Evolutionary conservation across 345 rosid species (phyloP).

Genomic region (Aquilaria malaccensis): DNA sequence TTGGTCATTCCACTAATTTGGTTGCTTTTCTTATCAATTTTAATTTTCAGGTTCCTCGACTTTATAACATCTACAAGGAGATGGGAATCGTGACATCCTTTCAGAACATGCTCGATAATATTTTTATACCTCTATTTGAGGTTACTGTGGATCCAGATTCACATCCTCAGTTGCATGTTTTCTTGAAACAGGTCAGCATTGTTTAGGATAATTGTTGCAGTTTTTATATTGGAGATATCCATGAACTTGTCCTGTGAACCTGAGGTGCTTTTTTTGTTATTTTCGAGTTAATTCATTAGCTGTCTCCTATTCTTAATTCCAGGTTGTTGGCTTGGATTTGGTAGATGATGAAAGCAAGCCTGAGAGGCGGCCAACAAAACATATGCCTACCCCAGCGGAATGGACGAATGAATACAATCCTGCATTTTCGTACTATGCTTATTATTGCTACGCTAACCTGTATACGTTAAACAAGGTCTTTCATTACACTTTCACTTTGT

Average conservation of each 20-base stretch:
- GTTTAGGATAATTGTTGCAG: not conserved
- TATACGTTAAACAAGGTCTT: constrained; percentile 87
- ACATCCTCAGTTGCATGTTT: constrained; percentile 97
- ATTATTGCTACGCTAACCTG: constrained; percentile 95
- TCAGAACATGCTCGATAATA: constrained; percentile 97
- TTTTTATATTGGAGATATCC: not conserved
- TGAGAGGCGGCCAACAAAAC: constrained; percentile 99
- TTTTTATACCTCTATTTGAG: constrained; percentile 95
- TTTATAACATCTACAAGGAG: constrained; percentile 94
- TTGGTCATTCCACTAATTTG: no score
- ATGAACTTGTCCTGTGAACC: not conserved
- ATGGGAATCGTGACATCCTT: constrained; percentile 99
- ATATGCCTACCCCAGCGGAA: constrained; percentile 99
- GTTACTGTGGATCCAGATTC: constrained; percentile 98
- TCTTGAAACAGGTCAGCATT: constrained; percentile 78
- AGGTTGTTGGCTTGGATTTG: constrained; percentile 98
- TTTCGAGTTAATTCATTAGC: not conserved
- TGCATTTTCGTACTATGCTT: constrained; percentile 87
- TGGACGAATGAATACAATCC: constrained; percentile 99
- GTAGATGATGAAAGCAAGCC: constrained; percentile 99
- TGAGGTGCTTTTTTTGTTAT: not conserved
- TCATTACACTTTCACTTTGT: not conserved
- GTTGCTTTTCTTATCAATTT: constrained; percentile 2
- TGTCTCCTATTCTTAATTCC: constrained; percentile 18
- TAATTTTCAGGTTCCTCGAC: constrained; percentile 75